A percentile compares a stretch with the other conserved stretches of the same genome.
Conservation (phyloP, 495 filamentous ascomycete genomes). For the Daldinia decipiens region DNA sequence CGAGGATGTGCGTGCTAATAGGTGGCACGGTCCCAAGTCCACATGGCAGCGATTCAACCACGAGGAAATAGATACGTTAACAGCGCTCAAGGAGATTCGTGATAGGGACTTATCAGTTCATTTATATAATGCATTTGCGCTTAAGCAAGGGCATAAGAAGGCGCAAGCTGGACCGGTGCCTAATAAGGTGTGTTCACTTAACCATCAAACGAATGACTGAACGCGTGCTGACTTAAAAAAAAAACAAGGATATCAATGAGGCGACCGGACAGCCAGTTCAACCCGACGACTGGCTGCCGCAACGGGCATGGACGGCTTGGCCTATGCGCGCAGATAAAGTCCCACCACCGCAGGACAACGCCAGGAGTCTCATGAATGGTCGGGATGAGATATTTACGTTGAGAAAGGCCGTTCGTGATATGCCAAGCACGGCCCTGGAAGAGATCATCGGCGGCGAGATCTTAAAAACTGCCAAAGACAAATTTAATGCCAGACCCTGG, state of each 20-base stretch:
- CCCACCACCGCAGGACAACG: conserved; percentile 59
- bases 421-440: conserved; percentile 68
- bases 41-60: conserved; percentile 71
- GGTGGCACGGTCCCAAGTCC: conserved; percentile 63
- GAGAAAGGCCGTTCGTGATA: conserved; percentile 52
- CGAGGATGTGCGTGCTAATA: conserved; percentile 57
- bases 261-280: conserved; percentile 36
- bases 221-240: neutral
- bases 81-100: conserved; percentile 65
- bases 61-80: conserved; percentile 66
- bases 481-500: conserved; percentile 54
- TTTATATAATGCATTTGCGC: conserved; percentile 76
- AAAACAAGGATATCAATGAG: conserved; percentile 37
- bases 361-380: conserved; percentile 43
- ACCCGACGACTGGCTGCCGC: conserved; percentile 55
- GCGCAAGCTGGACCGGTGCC: conserved; percentile 8
- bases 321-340: conserved; percentile 70
- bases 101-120: conserved; percentile 75
- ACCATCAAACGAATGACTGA: conserved; percentile 6
- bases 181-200: conserved; percentile 17
- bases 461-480: conserved; percentile 71
- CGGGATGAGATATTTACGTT: conserved; percentile 58
- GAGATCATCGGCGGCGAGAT: conserved; percentile 72
- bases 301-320: conserved; percentile 80
- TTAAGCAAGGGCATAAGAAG: conserved; percentile 55